Base-by-base conservation (phyloP, 495 filamentous ascomycete genomes). In the Lophiostoma macrostomum region DNA sequence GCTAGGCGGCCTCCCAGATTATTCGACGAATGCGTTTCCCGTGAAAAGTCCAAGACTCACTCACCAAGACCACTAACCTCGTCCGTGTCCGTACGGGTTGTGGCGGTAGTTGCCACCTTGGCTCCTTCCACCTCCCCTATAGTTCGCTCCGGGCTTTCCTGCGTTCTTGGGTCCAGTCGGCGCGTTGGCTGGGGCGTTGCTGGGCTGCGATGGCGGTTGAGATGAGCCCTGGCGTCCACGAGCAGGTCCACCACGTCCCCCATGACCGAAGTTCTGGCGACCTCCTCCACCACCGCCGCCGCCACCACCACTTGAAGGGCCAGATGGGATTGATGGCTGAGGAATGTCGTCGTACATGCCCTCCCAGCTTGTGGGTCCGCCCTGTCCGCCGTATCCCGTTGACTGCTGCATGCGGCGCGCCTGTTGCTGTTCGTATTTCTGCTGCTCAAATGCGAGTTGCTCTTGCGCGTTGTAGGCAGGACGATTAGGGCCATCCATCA, bases 261-360 rank as follows among this genome's bases (percentile, higher is more conserved):
- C 64, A 59, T 32, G 29, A 32, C n/a, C 7, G 29, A 7, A 7
- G 29, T n/a, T n/a, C n/a, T 31, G 30, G 47, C 70, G 69, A 41
- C 28, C 42, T 34, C 35, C 42, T 28, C 40, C 50, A 8, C 35
- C 31, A 41, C 58, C 50, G 30, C 55, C 46, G 14, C 29, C 64
- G 64, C 60, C 65, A 55, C 34, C 47, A 42, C 74, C 73, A 23
- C 76, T 71, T 37, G 77, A 73, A 19, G 78, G 77, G 40, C 79
- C 79, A 3, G 69, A 66, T 12, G 61, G 62, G 49, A 84, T 79
- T 50, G 84, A 82, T 7, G 90, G 90, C 63, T 91, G 90, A 19
- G 94, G 94, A 1, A 95, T 90, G 67, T 96, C 93, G 67, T 98
- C 93, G 68, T 98, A 98, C 93, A 98, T 98, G 48, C 93, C 93